These are phyloP conservation scores for Magnaporthiopsis rhizophila DNA, from an alignment of 2,329 filamentous ascomycete genomes.

Conservation along the genomic window DNA sequence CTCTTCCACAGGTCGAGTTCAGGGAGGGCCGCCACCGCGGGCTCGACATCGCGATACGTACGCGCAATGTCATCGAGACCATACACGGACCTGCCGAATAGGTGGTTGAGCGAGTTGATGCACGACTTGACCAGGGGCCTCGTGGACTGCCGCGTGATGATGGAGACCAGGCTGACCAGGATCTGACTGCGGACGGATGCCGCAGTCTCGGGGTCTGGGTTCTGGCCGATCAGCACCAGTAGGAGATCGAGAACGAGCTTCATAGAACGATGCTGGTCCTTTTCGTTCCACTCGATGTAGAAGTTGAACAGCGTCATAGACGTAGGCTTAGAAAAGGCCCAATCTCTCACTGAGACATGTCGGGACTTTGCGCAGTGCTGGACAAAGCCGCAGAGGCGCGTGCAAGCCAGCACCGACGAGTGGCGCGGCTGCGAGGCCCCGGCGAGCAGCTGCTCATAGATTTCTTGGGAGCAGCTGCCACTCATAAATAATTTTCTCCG, in stretches of 20 bases:
- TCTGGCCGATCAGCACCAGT: slow-evolving; percentile 39
- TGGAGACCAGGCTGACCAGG: slow-evolving; percentile 45
- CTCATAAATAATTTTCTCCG: not conserved
- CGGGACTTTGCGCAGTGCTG: slow-evolving; percentile 48
- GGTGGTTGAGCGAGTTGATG: slow-evolving; percentile 57
- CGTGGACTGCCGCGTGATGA: slow-evolving; percentile 51
- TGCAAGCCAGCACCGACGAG: slow-evolving; percentile 48
- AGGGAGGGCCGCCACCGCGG: slow-evolving; percentile 15
- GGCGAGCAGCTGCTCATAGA: slow-evolving; percentile 40
- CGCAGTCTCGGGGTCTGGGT: slow-evolving; percentile 33
- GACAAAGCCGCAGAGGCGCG: slow-evolving; percentile 54
- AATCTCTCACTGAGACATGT: slow-evolving; percentile 31
- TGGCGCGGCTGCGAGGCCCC: slow-evolving; percentile 45
- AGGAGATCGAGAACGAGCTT: slow-evolving; percentile 53
- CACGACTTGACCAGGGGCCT: slow-evolving; percentile 62
- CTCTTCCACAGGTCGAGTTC: slow-evolving; percentile 20
- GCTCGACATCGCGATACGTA: slow-evolving; percentile 30
- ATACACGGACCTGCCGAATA: slow-evolving; percentile 54
- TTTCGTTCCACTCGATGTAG: slow-evolving; percentile 60
- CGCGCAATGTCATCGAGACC: slow-evolving; percentile 35
- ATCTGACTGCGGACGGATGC: slow-evolving; percentile 35
- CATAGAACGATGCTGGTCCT: slow-evolving; percentile 56
- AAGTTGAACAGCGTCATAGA: slow-evolving; percentile 48
- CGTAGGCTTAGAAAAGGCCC: slow-evolving; percentile 44
- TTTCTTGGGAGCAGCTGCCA: slow-evolving; percentile 2